Percentiles rank a stretch among this genome's conserved stretches.
These are phyloP conservation scores for Boletus barrowsii DNA, from an alignment of 768 basidiomycete species.

Conservation along the genomic window DNA sequence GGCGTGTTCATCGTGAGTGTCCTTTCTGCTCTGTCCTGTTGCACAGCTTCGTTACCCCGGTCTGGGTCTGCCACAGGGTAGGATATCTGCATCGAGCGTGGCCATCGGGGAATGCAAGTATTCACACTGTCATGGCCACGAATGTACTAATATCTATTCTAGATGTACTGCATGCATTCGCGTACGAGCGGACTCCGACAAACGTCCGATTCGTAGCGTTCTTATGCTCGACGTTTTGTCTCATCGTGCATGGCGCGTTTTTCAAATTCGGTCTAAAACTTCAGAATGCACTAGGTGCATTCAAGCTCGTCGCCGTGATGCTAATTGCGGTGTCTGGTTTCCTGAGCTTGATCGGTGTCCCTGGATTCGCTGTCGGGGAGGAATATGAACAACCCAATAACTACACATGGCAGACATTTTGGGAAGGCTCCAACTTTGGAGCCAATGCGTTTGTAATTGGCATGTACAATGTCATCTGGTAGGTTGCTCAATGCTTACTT, in stretches of 20 bases:
- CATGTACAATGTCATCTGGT: slow-evolving; percentile 73
- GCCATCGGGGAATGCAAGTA: slow-evolving; percentile 71
- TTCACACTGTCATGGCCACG: background rate
- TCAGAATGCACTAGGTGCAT: slow-evolving; percentile 60
- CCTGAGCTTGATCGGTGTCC: slow-evolving; percentile 45
- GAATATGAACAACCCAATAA: slow-evolving; percentile 55
- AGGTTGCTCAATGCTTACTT: background rate
- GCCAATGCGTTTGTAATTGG: slow-evolving; percentile 62
- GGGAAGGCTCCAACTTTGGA: slow-evolving; percentile 57
- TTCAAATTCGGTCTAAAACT: slow-evolving; percentile 55
- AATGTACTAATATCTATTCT: background rate
- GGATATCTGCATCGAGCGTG: slow-evolving; percentile 54
- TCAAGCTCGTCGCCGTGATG: slow-evolving; percentile 57
- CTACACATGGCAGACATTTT: slow-evolving; percentile 56
- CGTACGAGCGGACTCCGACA: slow-evolving; percentile 41
- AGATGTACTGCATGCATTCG: slow-evolving; percentile 62
- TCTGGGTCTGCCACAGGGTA: slow-evolving; percentile 40
- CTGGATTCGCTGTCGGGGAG: slow-evolving; percentile 48
- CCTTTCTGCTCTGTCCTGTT: background rate
- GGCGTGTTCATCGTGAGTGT: slow-evolving; percentile 53
- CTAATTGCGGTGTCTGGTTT: slow-evolving; percentile 54
- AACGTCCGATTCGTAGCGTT: slow-evolving; percentile 54
- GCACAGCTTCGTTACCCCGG: background rate
- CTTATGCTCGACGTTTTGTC: slow-evolving; percentile 52
- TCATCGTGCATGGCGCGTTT: slow-evolving; percentile 54